Evolutionary conservation across 352 stramenopile genomes (phyloP).

Genomic region (Pythium dissimile): DNA sequence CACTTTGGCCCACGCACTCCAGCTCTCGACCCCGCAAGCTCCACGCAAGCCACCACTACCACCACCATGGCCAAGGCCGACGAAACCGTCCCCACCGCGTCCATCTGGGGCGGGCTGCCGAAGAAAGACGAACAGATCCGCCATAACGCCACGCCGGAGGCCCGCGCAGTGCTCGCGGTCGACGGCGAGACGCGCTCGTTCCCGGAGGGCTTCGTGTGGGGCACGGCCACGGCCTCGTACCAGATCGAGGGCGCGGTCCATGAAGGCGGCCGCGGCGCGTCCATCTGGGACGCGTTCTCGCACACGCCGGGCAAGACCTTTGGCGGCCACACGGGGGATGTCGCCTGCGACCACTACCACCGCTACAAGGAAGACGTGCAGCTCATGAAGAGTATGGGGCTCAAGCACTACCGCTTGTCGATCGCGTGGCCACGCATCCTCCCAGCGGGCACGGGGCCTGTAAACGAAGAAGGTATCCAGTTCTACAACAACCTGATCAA

Average conservation of each 20-base stretch:
- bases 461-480: constrained; percentile 79
- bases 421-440: constrained; percentile 93
- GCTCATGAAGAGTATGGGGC: constrained; percentile 86
- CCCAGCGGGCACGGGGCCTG: constrained; percentile 25
- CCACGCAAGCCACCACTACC: no score
- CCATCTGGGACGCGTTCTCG: constrained; percentile 79
- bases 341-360: constrained; percentile 93
- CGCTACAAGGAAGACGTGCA: constrained; percentile 87
- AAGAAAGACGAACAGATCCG: neutral
- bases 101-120: neutral
- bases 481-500: constrained; percentile 94
- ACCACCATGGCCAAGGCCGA: neutral
- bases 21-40: neutral
- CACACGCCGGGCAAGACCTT: constrained; percentile 23
- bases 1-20: neutral
- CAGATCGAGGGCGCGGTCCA: constrained; percentile 91
- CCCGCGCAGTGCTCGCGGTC: neutral
- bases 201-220: constrained; percentile 76
- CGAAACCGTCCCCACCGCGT: neutral
- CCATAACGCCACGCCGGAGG: neutral
- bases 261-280: constrained; percentile 75
- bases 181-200: constrained; percentile 18
- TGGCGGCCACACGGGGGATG: constrained; percentile 40
- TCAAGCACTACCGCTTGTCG: constrained; percentile 93
- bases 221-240: constrained; percentile 87